Evolutionary conservation across 495 filamentous ascomycete genomes (phyloP).

Genomic region (Pyrenopolyporus hunteri): DNA sequence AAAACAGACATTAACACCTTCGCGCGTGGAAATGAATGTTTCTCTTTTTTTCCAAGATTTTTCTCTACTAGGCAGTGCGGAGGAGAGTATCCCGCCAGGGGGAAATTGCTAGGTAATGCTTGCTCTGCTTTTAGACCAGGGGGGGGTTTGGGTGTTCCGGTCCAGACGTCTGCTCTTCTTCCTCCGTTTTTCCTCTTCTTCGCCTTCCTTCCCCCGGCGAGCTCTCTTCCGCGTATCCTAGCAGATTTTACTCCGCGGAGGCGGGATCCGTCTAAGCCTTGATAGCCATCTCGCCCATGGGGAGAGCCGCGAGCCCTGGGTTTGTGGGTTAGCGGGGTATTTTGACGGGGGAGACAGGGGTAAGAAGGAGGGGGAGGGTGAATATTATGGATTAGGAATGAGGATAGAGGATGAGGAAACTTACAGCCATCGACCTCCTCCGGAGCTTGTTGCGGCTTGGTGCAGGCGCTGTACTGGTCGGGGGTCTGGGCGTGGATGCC

Average conservation of each 20-base stretch:
- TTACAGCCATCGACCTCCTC: conserved; percentile 59
- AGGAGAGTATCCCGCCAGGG: neutral
- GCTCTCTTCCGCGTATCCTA: neutral
- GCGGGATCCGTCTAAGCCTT: conserved; percentile 49
- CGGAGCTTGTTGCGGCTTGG: conserved; percentile 54
- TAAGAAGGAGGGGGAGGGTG: too few relatives aligned
- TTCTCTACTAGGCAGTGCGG: conserved; percentile 5
- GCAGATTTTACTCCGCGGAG: neutral
- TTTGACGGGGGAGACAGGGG: too few relatives aligned
- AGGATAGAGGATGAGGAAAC: conserved; percentile 25
- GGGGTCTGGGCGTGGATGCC: conserved; percentile 52
- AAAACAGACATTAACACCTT: conserved; percentile 22
- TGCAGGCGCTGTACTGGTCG: conserved; percentile 56
- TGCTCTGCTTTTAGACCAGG: too few relatives aligned
- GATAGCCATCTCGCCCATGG: conserved; percentile 58
- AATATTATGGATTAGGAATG: neutral
- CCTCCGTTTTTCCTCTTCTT: neutral
- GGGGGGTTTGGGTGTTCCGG: too few relatives aligned
- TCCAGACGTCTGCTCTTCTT: neutral
- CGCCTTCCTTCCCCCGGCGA: neutral
- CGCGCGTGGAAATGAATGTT: conserved; percentile 26
- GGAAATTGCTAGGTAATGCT: too few relatives aligned
- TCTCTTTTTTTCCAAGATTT: too few relatives aligned
- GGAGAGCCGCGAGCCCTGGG: conserved; percentile 57
- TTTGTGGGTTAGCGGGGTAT: neutral